Conservation (phyloP, 345 rosid genomes). For the Cardamine chenopodiifolia region DNA sequence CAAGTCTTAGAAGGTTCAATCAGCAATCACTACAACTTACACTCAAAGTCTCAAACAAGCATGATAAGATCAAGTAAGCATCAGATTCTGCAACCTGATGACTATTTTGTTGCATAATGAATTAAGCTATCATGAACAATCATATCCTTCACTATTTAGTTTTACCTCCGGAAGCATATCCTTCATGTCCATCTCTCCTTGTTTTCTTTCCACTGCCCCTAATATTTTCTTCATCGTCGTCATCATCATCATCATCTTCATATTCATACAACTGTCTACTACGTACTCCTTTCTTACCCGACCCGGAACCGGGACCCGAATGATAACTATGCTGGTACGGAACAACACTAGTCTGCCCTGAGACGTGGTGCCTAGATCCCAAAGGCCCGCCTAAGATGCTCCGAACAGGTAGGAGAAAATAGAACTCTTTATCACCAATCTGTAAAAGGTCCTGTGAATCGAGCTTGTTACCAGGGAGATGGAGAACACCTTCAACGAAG, state of each 20-base stretch:
- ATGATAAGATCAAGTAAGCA: constrained; percentile 3
- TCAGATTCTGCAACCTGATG: neutral
- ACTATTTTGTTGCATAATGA: neutral
- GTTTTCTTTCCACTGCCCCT: constrained; percentile 71
- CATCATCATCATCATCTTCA: constrained; percentile 49
- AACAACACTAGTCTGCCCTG: constrained; percentile 37
- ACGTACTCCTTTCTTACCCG: constrained; percentile 62
- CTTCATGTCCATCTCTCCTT: constrained; percentile 73
- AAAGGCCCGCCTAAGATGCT: constrained; percentile 79
- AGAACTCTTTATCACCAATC: constrained; percentile 94
- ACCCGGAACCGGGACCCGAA: constrained; percentile 47
- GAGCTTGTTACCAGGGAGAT: constrained; percentile 90
- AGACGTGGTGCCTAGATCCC: constrained; percentile 68
- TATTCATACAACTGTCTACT: constrained; percentile 65
- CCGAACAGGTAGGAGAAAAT: constrained; percentile 83
- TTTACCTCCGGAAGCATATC: constrained; percentile 62
- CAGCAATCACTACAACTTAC: constrained; percentile 2
- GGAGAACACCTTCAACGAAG: constrained; percentile 94
- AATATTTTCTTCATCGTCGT: constrained; percentile 54
- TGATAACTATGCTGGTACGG: constrained; percentile 56
- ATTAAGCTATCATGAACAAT: constrained; percentile 16
- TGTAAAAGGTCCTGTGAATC: constrained; percentile 94
- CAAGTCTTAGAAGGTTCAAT: neutral
- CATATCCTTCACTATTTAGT: too few species aligned
- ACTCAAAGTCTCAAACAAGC: neutral